Conservation (phyloP, 164 flowering plant genomes). For the Pachysandra terminalis region DNA sequence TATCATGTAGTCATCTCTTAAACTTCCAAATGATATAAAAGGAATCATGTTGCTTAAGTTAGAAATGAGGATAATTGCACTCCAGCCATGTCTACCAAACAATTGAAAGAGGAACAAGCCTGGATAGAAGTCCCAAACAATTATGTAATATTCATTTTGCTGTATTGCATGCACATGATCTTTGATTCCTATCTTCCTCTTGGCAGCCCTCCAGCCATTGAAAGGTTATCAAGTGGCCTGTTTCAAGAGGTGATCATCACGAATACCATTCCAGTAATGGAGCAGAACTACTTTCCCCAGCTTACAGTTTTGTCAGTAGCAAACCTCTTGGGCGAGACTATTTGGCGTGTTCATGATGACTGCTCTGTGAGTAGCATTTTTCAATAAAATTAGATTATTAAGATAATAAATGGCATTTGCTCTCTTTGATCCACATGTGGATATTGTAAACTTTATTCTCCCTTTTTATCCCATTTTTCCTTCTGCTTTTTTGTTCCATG, state of each 20-base stretch:
- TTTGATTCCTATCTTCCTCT: not conserved
- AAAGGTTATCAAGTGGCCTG: conserved; percentile 78
- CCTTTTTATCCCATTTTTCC: not conserved
- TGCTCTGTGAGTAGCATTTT: conserved; percentile 83
- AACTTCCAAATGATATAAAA: too few relatives aligned
- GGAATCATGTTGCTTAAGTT: too few relatives aligned
- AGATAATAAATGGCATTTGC: conserved; percentile 2
- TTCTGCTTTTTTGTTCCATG: conserved; percentile 4
- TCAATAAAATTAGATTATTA: conserved; percentile 26
- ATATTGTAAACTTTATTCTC: conserved; percentile 7
- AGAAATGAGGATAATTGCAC: too few relatives aligned
- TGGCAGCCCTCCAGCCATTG: conserved; percentile 86
- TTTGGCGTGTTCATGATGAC: conserved; percentile 97
- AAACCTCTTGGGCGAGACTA: conserved; percentile 85
- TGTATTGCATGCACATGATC: too few relatives aligned
- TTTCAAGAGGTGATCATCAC: conserved; percentile 92
- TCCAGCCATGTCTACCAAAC: too few relatives aligned
- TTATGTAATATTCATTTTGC: too few relatives aligned
- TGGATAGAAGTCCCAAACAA: too few relatives aligned
- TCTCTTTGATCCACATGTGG: not conserved
- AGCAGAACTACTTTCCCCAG: conserved; percentile 81
- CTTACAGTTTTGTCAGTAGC: conserved; percentile 79
- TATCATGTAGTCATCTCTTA: too few relatives aligned
- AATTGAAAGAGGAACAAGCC: too few relatives aligned
- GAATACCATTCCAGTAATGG: conserved; percentile 73